Base-by-base conservation (phyloP, 2,329 filamentous ascomycete genomes). In the Ceratocystiopsis minuta region DNA sequence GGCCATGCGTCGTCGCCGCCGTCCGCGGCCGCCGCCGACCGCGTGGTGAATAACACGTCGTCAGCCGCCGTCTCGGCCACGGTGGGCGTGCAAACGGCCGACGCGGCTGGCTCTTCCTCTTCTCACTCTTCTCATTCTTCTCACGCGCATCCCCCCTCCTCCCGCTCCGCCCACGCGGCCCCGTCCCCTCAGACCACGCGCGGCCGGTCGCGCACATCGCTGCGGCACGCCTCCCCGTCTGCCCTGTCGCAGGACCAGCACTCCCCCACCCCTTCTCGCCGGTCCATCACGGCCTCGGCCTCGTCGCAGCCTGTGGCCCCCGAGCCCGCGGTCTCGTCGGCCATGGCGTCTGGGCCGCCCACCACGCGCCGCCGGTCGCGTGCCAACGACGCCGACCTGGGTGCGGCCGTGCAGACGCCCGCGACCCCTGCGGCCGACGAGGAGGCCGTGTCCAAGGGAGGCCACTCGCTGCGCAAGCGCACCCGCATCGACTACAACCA, bases 401-500 rank as follows among this genome's bases (percentile, higher is more conserved):
- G 66, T 38, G 48, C 51, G n/a, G 57, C 57, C 3, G 34, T 31
- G 35, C 36, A 34, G 52, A 58, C 38, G n/a, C 31, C 44, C n/a
- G 33, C 33, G 33, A 57, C 24, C 60, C 60, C 20, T 63, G 42
- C 40, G 15, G 34, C 57, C 14, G 60, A 62, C n/a, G 65, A 66
- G 37, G 67, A 70, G 17, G 58, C 61, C 34, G 59, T 65, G 48
- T 65, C 62, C 45, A 71, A 75, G 53, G 70, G 71, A 41, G 70
- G 71, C 39, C 71, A 74, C 55, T 71, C 69, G 32, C 62, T 75
- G 28, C 63, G 71, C 48, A 72, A 68, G 54, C 63, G 70, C 41
- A 60, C 66, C 40, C 68, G 68, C 45, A 62, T 75, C 47, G 70
- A 75, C 55, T 75, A 75, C 59, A 68, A 66, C 32, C 67, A 70